Percentiles rank a stretch among this genome's conserved stretches.
These are phyloP conservation scores for Quillaja saponaria DNA, from an alignment of 306 rosid genomes.

Conservation along the genomic window DNA sequence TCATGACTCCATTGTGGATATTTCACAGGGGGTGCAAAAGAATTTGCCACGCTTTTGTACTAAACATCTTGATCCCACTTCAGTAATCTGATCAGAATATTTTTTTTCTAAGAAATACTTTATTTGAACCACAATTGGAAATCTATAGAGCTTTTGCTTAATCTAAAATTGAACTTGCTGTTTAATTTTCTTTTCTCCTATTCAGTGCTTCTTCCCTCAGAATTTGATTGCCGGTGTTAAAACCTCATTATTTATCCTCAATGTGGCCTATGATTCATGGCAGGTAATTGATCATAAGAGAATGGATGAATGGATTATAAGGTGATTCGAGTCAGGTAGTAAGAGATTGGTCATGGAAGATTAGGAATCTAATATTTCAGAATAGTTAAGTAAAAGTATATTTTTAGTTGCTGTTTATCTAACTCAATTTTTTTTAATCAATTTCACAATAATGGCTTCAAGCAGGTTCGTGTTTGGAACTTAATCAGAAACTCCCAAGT, in stretches of 20 bases:
- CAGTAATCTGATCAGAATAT: conserved; percentile 68
- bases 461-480: no score
- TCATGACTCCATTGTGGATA: conserved; percentile 99
- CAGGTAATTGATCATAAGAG: conserved; percentile 65
- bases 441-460: no score
- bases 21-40: conserved; percentile 68
- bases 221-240: conserved; percentile 60
- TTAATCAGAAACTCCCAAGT: no score
- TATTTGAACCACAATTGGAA: no score
- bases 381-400: no score
- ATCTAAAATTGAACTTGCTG: no score
- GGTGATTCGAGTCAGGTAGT: no score
- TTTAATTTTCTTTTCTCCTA: conserved; percentile 3
- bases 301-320: no score
- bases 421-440: no score
- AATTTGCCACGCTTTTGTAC: conserved; percentile 73
- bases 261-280: conserved; percentile 96
- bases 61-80: conserved; percentile 73
- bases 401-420: no score
- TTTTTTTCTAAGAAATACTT: background rate
- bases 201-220: conserved; percentile 96
- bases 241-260: conserved; percentile 88
- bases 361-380: no score
- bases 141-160: conserved; percentile 2
- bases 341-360: no score